Evolutionary conservation across 2,329 filamentous ascomycete genomes (phyloP), one percentile per base, ranked within the genome.

Genomic region (Botrytis pseudocinerea): DNA sequence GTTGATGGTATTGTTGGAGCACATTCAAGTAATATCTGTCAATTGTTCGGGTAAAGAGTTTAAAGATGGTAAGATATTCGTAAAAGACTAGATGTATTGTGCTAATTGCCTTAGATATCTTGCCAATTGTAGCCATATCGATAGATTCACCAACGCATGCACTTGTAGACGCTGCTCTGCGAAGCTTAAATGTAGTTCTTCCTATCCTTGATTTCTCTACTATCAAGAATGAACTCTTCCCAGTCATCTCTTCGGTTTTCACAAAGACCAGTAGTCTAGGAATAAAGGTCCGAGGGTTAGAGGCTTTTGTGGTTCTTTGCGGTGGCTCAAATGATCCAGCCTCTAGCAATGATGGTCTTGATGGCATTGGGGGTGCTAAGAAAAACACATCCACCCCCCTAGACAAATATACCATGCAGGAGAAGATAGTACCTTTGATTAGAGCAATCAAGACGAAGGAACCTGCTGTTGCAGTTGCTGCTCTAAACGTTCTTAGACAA

Each of bases 381-480:
- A 87, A 88, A 73, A 88, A 87, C 5, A 92, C 89, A 1, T 92
- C 92, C 0, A 94, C 90, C 2, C 95, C 95, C 4, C 85, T 99
- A 42, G 96, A 99, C 84, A 98, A 98, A 82, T 98, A 96, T 80
- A 98, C 96, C 0, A 95, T 99, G 84, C 96, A 99, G 81, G 96
- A 99, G 81, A 98, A 98, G 84, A 93, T 99, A 48, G 89, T 98
- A 0, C 96, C 96, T 0, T 84, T 98, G 7, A 87, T 99, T 74
- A 94, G 93, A 79, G 94, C 87, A 2, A 98, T 99, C 84, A 98
- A 97, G 83, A 99, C 96, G 0, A 98, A 97, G 81, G 96, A 99
- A 81, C 96, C 96, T 0, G 95, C 94, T 12, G 96, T 99, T 16
- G 98, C 98, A 93, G 92, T 98, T 86, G 95, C 95, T 9, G 92